Evolutionary conservation across 768 basidiomycete genomes (phyloP).

Genomic region (Mycena albidolilacea): DNA sequence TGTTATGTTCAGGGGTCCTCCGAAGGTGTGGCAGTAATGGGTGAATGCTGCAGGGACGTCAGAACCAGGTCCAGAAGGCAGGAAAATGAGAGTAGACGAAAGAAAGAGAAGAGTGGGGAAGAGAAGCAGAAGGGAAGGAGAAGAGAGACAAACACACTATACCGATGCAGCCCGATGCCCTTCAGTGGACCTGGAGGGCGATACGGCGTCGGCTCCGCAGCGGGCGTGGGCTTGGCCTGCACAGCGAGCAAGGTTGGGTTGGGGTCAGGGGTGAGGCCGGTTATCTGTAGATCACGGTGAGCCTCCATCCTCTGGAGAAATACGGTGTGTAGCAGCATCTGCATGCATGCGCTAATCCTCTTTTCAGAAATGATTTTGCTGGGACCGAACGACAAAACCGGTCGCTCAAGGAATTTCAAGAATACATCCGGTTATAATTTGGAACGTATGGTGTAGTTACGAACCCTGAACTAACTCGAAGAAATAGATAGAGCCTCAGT

Average conservation of each 20-base stretch:
- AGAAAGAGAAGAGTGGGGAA: too few species aligned
- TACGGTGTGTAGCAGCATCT: too few species aligned
- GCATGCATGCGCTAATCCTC: too few species aligned
- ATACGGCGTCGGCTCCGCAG: constrained; percentile 12
- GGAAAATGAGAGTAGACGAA: not conserved
- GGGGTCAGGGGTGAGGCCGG: not conserved
- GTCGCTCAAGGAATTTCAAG: too few species aligned
- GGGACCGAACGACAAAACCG: too few species aligned
- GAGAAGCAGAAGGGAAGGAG: too few species aligned
- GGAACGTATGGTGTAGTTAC: too few species aligned
- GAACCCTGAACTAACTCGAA: too few species aligned
- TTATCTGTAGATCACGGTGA: constrained; percentile 13
- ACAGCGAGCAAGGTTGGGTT: constrained; percentile 14
- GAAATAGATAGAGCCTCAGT: too few species aligned
- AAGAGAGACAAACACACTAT: constrained; percentile 21
- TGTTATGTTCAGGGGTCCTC: constrained; percentile 24
- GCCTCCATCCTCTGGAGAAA: not conserved
- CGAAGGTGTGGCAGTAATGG: constrained; percentile 16
- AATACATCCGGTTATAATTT: too few species aligned
- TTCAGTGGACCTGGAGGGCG: constrained; percentile 32
- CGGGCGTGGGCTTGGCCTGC: constrained; percentile 15
- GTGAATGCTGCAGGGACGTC: not conserved
- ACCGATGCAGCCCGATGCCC: constrained; percentile 34
- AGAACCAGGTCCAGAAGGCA: not conserved
- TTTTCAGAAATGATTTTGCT: too few species aligned